These are phyloP conservation scores for Stentor coeruleus DNA, from an alignment of 73 alveolate species.

Conservation along the genomic window DNA sequence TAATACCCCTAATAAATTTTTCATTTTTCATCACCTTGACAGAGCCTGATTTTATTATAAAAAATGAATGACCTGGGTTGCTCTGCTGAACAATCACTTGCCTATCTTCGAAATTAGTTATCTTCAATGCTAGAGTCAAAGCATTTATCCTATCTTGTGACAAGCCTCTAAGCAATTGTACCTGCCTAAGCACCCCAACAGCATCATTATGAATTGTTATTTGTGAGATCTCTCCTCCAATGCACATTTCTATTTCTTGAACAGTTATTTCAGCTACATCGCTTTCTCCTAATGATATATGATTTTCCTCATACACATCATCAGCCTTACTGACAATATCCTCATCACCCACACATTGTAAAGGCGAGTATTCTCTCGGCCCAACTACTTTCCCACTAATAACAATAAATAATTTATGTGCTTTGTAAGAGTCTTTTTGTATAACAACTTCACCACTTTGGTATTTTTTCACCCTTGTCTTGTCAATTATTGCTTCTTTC, in stretches of 20 bases:
- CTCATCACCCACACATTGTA: conserved; percentile 1
- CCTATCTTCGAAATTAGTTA: conserved; percentile 1
- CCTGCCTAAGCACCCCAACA: conserved; percentile 21
- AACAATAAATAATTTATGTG: not conserved
- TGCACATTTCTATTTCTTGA: not conserved
- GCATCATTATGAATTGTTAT: conserved; percentile 9
- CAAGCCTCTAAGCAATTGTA: conserved; percentile 5
- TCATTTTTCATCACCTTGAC: conserved; percentile 2
- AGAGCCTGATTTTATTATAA: conserved; percentile 5
- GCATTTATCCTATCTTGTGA: conserved; percentile 1
- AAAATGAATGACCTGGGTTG: not conserved
- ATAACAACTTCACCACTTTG: not conserved
- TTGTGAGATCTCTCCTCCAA: conserved; percentile 14
- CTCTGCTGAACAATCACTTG: conserved; percentile 19
- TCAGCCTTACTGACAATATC: not conserved
- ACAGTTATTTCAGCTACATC: conserved; percentile 24
- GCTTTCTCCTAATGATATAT: not conserved
- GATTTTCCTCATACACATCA: not conserved
- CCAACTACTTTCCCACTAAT: not conserved
- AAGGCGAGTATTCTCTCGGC: not conserved
- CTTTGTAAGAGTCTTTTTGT: not conserved
- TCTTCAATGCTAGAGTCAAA: conserved; percentile 13
- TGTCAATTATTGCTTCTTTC: not conserved
- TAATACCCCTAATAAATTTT: not conserved
- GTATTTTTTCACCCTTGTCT: not conserved